Evolutionary conservation across 257 asterid species (phyloP), one percentile per base, ranked within the genome.

Genomic region (Fraxinus pennsylvanica): DNA sequence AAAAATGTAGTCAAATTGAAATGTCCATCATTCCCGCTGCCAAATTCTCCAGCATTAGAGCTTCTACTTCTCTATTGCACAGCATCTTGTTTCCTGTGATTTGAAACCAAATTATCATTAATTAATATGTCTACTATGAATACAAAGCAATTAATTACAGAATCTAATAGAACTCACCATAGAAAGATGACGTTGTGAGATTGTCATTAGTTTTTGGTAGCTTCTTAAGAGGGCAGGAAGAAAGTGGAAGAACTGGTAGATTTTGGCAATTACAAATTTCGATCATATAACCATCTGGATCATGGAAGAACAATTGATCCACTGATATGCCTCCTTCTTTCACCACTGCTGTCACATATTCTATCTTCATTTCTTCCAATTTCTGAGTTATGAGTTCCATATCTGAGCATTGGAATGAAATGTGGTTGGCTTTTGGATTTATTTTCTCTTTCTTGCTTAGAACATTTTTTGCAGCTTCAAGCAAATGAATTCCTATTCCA

Each of bases 401-500:
- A 52, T 52, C 2, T 19, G 63, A 52, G 63, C 63, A 52, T 22
- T 82, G 83, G 30, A 82, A 82, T 12, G 83, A 82, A 78, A 82
- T 75, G 75, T 82, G 85, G 75, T 82, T 82, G 17, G 74, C 81
- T 78, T 82, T 45, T 3, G 54, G 54, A 13, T 45, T 45, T 45
- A 45, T 45, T 10, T 45, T 45, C 54, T 45, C 1, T 45, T 45
- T 45, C 19, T 45, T 74, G 72, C 80, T 71, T 66, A 71, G 45
- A 12, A 71, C 79, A 6, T 79, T 80, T 38, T 82, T 74, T 36
- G 71, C 83, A 33, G 85, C 65, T 41, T 78, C 80, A 74, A 82
- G 71, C 47, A 82, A 82, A 78, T 82, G 85, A 65, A 82, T 78
- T 1, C 85, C 83, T 32, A 82, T 63, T 9, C 85, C 85, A 78